Base-by-base conservation (phyloP, 257 asterid genomes). In the Capsicum rhomboideum region DNA sequence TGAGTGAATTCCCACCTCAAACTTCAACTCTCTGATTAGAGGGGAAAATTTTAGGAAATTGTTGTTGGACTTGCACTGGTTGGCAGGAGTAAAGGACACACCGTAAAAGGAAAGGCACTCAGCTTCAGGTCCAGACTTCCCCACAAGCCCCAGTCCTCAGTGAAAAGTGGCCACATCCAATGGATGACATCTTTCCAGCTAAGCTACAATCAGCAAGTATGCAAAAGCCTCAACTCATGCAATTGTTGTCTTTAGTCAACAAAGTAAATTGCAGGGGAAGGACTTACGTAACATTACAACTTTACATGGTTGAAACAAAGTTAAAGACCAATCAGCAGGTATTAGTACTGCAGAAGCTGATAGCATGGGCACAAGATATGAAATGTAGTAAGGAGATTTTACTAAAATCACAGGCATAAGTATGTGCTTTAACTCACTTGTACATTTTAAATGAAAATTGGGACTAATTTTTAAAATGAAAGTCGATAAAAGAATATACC, bases 151-250 rank as follows among this genome's bases (percentile, higher is more conserved):
- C 98, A 96, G 81, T 96, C 97, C 83, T 91, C 97, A 55, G 95
- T 82, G 86, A 94, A 96, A 84, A 96, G 94, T 50, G 99, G 98
- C 99, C 99, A 94, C 97, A 96, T 93, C 99, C 99, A 96, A 86
- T 96, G 97, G 82, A 87, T 89, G 78, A 96, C 91, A 83, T 96
- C 98, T 87, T 90, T 91, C 99, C 99, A 96, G 79, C 96, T 90
- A 79, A 96, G 89, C 99, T 96, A 88, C 42, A 64, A 87, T 78
- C 77, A 80, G 52, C 53, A 79, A 49, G 21, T 21, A 56, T 37
- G 78, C 46, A 52, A 83, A 58, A 55, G 81, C 55, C 42, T 13
- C 10, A 29, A 64, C 44, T 64, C 72, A 64, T 64, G 18, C 21
- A 28, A 14, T 13, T 31, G 7, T 20, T 64, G 44, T 64, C 44